phyloP scores from a whole-genome alignment of 225 moss, liverwort and hornwort genomes.

The Pleurozium schreberi region DNA sequence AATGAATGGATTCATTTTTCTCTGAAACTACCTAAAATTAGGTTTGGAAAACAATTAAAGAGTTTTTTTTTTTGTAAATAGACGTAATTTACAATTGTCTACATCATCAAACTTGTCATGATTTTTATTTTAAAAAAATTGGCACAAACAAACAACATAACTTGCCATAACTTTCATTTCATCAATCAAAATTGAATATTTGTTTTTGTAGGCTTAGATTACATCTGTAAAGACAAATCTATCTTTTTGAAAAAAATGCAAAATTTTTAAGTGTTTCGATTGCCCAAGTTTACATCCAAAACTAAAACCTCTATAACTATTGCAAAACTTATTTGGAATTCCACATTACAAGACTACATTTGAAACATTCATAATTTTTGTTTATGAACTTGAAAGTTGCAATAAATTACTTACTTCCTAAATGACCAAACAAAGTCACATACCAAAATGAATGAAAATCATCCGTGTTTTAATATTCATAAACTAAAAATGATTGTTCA shows the following conservation, averaged over 20 bases:
- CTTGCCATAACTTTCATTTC: not conserved
- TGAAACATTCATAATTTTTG: not conserved
- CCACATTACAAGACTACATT: not conserved
- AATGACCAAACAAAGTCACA: not conserved
- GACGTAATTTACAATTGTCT: not conserved
- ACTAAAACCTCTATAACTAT: rapidly evolving
- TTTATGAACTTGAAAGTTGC: not conserved
- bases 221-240: not conserved
- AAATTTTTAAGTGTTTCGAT: not conserved
- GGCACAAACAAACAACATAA: not conserved
- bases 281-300: rapidly evolving
- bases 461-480: not conserved
- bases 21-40: too few species aligned
- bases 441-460: not conserved
- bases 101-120: not conserved
- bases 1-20: too few species aligned
- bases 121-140: not conserved
- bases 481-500: not conserved
- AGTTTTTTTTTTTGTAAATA: not conserved
- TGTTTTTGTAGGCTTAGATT: not conserved
- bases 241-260: not conserved
- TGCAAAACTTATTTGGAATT: not conserved
- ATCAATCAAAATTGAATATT: too few species aligned
- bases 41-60: not conserved
- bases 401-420: not conserved